Conservation (phyloP, 2,329 filamentous ascomycete species). For the Monilinia vaccinii-corymbosi region DNA sequence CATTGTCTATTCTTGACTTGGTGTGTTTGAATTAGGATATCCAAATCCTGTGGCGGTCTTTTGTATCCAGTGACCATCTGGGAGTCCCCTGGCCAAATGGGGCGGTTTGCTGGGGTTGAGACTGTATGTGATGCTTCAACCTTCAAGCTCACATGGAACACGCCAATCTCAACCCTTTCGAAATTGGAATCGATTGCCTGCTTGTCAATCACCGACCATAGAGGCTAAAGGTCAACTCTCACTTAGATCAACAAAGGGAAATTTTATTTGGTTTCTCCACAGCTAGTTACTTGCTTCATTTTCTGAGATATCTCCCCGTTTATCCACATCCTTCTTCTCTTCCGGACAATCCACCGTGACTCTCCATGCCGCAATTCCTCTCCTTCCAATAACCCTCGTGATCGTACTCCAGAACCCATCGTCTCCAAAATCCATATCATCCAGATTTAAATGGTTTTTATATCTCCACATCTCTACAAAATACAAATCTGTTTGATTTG, state of each 20-base stretch:
- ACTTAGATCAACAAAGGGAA: not conserved
- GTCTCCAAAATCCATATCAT: slow-evolving; percentile 71
- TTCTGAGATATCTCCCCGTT: not conserved
- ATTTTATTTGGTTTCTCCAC: not conserved
- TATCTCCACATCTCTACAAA: slow-evolving; percentile 66
- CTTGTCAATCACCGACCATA: not conserved
- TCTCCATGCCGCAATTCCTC: slow-evolving; percentile 54
- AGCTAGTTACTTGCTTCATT: not conserved
- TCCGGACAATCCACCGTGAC: slow-evolving; percentile 36
- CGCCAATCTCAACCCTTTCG: not conserved
- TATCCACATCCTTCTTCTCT: not conserved
- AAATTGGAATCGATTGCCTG: not conserved
- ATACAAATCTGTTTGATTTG: slow-evolving; percentile 37
- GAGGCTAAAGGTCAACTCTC: not conserved
- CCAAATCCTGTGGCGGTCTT: too few relatives aligned
- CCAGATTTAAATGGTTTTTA: slow-evolving; percentile 61
- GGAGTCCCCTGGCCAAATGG: too few relatives aligned
- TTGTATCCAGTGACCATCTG: too few relatives aligned
- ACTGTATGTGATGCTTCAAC: too few relatives aligned
- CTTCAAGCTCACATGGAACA: not conserved
- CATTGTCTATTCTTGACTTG: too few relatives aligned
- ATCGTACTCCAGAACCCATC: slow-evolving; percentile 69
- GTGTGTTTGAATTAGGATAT: too few relatives aligned
- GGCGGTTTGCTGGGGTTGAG: too few relatives aligned
- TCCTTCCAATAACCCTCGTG: slow-evolving; percentile 53